A percentile compares a stretch with the other conserved stretches of the same genome.
These are phyloP conservation scores for Aureobasidium melanogenum DNA, from an alignment of 2,329 filamentous ascomycete genomes.

Conservation along the genomic window DNA sequence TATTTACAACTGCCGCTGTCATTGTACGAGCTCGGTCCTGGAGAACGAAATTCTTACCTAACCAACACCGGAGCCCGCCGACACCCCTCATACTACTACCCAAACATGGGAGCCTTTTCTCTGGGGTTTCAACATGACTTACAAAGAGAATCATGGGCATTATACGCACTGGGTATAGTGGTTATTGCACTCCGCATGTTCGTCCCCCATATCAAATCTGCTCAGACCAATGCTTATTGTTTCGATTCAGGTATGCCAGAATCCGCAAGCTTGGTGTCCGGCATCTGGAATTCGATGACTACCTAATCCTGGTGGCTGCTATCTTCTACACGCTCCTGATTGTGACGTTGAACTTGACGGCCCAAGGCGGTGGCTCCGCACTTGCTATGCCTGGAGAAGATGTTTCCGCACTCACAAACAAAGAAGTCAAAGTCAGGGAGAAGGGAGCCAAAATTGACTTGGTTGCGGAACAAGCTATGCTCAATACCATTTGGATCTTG, in stretches of 20 bases:
- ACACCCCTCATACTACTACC: background rate
- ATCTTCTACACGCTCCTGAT: slow-evolving; percentile 33
- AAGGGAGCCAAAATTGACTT: slow-evolving; percentile 38
- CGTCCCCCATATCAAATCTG: background rate
- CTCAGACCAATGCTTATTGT: slow-evolving; percentile 5
- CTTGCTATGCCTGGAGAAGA: slow-evolving; percentile 24
- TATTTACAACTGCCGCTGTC: background rate
- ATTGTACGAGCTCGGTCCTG: background rate
- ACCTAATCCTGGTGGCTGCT: slow-evolving; percentile 42
- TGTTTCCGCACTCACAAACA: slow-evolving; percentile 25
- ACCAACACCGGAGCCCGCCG: slow-evolving; percentile 3
- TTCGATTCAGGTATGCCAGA: slow-evolving; percentile 10
- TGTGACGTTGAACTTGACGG: slow-evolving; percentile 34
- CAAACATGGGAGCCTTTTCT: slow-evolving; percentile 10
- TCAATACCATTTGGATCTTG: slow-evolving; percentile 48
- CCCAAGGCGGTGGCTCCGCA: slow-evolving; percentile 35
- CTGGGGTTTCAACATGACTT: slow-evolving; percentile 10
- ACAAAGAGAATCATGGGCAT: slow-evolving; percentile 12
- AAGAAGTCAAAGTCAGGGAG: slow-evolving; percentile 29
- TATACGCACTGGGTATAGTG: slow-evolving; percentile 13
- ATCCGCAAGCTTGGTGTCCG: slow-evolving; percentile 22
- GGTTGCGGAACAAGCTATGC: slow-evolving; percentile 44
- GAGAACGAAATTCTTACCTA: slow-evolving; percentile 1
- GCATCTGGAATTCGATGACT: slow-evolving; percentile 48
- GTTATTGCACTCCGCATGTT: slow-evolving; percentile 13